Conservation (phyloP, 108 stramenopile species). For the Epithemia pelagica region DNA sequence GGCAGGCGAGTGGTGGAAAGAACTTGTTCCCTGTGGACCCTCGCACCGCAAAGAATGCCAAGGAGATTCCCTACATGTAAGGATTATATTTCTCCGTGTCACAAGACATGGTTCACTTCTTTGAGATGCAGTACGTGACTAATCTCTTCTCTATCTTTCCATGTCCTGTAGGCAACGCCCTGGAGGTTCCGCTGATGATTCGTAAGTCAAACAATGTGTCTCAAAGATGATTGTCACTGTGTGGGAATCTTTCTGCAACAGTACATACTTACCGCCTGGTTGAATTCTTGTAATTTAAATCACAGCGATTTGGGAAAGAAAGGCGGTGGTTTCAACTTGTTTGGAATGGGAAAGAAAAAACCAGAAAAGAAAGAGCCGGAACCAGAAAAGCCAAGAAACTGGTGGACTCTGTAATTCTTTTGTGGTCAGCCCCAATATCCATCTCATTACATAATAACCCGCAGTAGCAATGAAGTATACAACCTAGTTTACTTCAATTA, state of each 20-base stretch:
- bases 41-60: constrained; percentile 53
- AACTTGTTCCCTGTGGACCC: constrained; percentile 87
- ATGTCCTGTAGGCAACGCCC: constrained; percentile 42
- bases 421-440: too few relatives aligned
- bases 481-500: too few relatives aligned
- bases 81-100: neutral
- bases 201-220: constrained; percentile 50
- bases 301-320: constrained; percentile 6
- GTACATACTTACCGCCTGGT: too few relatives aligned
- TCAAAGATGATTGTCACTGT: too few relatives aligned
- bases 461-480: too few relatives aligned
- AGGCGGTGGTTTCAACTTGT: constrained; percentile 14
- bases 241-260: too few relatives aligned
- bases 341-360: constrained; percentile 44
- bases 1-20: constrained; percentile 83
- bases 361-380: constrained; percentile 49
- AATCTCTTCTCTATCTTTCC: neutral
- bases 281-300: too few relatives aligned
- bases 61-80: constrained; percentile 84
- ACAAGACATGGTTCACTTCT: neutral
- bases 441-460: too few relatives aligned
- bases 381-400: constrained; percentile 69
- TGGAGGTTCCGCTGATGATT: constrained; percentile 68
- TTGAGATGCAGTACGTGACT: neutral
- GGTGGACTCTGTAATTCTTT: constrained; percentile 74